Evolutionary conservation across 805 yeast species (phyloP), one percentile per base, ranked within the genome.

Genomic region (Teunomyces gatunensis): DNA sequence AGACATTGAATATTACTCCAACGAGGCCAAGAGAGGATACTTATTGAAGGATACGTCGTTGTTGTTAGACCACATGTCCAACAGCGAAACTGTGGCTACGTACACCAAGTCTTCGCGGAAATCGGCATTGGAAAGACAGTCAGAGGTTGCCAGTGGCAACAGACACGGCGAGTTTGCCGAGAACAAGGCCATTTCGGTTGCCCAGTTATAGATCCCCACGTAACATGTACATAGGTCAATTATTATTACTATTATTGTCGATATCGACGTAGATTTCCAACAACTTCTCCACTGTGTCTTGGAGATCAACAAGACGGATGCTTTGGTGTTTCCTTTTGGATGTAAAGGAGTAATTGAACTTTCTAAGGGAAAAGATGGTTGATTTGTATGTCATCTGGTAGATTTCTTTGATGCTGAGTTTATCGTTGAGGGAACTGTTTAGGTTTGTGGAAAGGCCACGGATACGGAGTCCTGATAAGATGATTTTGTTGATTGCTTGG

Each of bases 1-100:
- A 67, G 89, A 86, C 60, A 83, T 92, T 47, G 81, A 81, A 48
- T 89, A 76, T 67, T 92, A 94, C 70, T 80, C 89, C 42, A 78
- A 82, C 62, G 77, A 78, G 2, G 82, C 74, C 32, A 82, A 81
- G 60, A 79, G 89, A 55, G 99, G 99, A 6, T 92, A 89, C 62
- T 68, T 90, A 51, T 67, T 69, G 57, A 58, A 71, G 45, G 68
- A 72, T 54, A 60, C 62, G 7, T 59, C 68, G n/a, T 52, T 69
- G 42, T 65, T 73, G 48, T 67, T 73, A 59, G 75, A 73, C 53
- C 65, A 62, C 49, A 52, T 71, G 52, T 23, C 35, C 32, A 18
- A 42, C n/a, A 59, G 62, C 51, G 44, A 51, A 43, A 42, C 50
- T 28, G 51, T 46, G 46, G 42, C 48, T 12, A 59, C 45, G 23